Conservation (phyloP, 306 rosid species). For the Oemleria cerasiformis region DNA sequence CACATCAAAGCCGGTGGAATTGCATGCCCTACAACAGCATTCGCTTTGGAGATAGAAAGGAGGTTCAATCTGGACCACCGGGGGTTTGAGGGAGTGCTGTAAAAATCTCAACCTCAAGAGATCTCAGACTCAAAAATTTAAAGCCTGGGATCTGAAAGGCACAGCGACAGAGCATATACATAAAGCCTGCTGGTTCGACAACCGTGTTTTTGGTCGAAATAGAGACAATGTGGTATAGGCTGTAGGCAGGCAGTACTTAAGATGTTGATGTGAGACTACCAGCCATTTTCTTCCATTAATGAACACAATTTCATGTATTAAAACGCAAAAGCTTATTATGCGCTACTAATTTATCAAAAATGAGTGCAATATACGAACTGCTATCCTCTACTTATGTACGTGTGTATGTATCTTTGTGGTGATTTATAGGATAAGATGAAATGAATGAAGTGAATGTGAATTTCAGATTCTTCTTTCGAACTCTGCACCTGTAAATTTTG, state of each 20-base stretch:
- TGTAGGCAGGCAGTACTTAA: neutral
- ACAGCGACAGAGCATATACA: neutral
- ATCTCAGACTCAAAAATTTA: neutral
- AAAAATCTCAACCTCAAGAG: neutral
- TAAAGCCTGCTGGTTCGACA: neutral
- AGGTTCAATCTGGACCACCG: neutral
- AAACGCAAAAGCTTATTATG: neutral
- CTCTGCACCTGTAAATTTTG: no score
- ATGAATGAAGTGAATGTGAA: no score
- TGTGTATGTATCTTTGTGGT: no score
- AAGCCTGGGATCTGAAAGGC: neutral
- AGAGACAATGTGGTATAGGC: no score
- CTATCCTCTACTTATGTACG: neutral
- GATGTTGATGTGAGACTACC: neutral
- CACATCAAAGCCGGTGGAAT: constrained; percentile 4
- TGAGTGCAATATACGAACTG: neutral
- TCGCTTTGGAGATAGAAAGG: neutral
- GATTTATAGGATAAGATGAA: no score
- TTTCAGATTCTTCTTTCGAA: no score
- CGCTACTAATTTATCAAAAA: neutral
- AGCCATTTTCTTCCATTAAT: neutral
- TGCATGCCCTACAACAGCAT: constrained; percentile 4
- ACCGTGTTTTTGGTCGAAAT: neutral
- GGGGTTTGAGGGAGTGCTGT: neutral
- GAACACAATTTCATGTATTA: neutral